Percentiles rank a stretch among this genome's conserved stretches.
These are phyloP conservation scores for Camelina neglecta DNA, from an alignment of 345 rosid species.

Conservation along the genomic window DNA sequence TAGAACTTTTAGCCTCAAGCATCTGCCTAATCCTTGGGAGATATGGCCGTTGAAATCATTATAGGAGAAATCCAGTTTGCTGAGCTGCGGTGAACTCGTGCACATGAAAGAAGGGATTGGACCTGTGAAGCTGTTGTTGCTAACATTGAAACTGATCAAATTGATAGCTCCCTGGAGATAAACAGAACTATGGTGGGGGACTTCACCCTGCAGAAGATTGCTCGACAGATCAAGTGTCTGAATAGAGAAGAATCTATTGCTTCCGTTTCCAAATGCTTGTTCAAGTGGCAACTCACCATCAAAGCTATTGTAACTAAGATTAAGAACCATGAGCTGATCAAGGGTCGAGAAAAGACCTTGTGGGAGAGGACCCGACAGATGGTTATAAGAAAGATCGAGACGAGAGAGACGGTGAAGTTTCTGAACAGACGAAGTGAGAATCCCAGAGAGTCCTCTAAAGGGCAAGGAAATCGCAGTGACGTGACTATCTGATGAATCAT, in stretches of 20 bases:
- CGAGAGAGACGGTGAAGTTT: slow-evolving; percentile 51
- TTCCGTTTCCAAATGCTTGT: slow-evolving; percentile 14
- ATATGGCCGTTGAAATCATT: slow-evolving; percentile 59
- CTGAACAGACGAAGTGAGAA: slow-evolving; percentile 45
- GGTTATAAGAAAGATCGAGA: slow-evolving; percentile 71
- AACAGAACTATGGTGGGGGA: slow-evolving; percentile 41
- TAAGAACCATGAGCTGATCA: slow-evolving; percentile 53
- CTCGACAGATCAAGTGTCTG: slow-evolving; percentile 63
- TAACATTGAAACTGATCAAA: slow-evolving; percentile 64
- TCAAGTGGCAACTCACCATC: slow-evolving; percentile 61
- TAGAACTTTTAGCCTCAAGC: slow-evolving; percentile 56
- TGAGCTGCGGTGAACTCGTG: slow-evolving; percentile 45
- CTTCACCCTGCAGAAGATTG: slow-evolving; percentile 59
- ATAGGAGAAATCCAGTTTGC: slow-evolving; percentile 60
- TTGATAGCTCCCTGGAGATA: slow-evolving; percentile 49
- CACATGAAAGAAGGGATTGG: slow-evolving; percentile 66
- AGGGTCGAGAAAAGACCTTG: slow-evolving; percentile 48
- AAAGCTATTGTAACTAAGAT: slow-evolving; percentile 71
- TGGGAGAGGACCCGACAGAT: slow-evolving; percentile 58
- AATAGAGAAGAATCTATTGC: slow-evolving; percentile 29
- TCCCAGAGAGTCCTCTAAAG: slow-evolving; percentile 53
- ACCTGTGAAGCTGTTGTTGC: slow-evolving; percentile 72
- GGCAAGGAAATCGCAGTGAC: slow-evolving; percentile 58
- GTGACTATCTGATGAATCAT: slow-evolving; percentile 35
- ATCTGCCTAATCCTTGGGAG: slow-evolving; percentile 59